Evolutionary conservation across 495 filamentous ascomycete genomes (phyloP).

Genomic region (Podospora tetraspora): DNA sequence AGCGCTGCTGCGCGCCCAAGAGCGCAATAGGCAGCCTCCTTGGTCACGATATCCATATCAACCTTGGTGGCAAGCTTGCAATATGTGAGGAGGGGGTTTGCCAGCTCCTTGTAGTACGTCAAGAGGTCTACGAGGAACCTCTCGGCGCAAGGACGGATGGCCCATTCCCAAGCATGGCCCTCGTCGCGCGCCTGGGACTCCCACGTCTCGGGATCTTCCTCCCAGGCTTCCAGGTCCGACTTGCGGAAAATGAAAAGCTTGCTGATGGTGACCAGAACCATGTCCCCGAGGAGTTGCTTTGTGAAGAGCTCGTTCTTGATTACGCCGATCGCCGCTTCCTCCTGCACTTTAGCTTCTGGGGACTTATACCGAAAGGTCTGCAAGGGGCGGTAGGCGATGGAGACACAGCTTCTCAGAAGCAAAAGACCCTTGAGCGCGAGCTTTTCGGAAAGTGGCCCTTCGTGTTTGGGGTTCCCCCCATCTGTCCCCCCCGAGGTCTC

Average conservation of each 20-base stretch:
- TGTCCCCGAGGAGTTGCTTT: slow-evolving; percentile 64
- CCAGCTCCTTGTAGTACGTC: slow-evolving; percentile 73
- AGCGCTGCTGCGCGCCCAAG: slow-evolving; percentile 78
- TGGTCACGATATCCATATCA: slow-evolving; percentile 65
- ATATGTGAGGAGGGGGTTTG: slow-evolving; percentile 69
- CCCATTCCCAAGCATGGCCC: slow-evolving; percentile 78
- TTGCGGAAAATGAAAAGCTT: slow-evolving; percentile 85
- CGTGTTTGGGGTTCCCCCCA: slow-evolving; percentile 49
- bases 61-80: slow-evolving; percentile 68
- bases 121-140: slow-evolving; percentile 90
- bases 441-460: slow-evolving; percentile 61
- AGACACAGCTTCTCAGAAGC: slow-evolving; percentile 74
- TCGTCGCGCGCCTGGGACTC: slow-evolving; percentile 75
- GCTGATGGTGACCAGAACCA: slow-evolving; percentile 77
- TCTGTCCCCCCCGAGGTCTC: slow-evolving; percentile 43
- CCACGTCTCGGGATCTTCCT: slow-evolving; percentile 90
- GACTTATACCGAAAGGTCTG: slow-evolving; percentile 78
- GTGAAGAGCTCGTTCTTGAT: slow-evolving; percentile 70
- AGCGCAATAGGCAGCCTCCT: slow-evolving; percentile 90
- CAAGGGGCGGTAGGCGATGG: slow-evolving; percentile 72
- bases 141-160: slow-evolving; percentile 84
- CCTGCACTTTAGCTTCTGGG: slow-evolving; percentile 62
- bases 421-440: slow-evolving; percentile 75
- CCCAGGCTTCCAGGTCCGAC: slow-evolving; percentile 82
- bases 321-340: slow-evolving; percentile 55